Conservation (phyloP, 345 rosid genomes). For the Balakata baccata region DNA sequence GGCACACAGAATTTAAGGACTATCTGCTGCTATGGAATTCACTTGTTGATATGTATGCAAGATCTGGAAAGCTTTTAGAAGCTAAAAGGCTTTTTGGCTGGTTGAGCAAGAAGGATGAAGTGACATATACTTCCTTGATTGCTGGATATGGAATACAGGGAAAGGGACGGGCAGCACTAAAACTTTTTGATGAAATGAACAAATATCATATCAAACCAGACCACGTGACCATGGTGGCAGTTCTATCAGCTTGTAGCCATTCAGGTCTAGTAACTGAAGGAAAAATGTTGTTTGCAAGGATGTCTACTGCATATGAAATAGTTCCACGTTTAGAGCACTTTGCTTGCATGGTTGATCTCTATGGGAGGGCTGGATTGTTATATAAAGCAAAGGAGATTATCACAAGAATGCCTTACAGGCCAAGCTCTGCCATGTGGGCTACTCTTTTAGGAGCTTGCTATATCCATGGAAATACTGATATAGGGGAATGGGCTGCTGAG, state of each 20-base stretch:
- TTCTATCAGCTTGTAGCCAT: constrained; percentile 83
- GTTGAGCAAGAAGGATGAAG: constrained; percentile 58
- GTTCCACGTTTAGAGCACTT: constrained; percentile 56
- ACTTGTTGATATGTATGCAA: constrained; percentile 76
- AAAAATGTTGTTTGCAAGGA: constrained; percentile 44
- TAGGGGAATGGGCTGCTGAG: constrained; percentile 83
- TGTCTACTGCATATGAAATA: constrained; percentile 43
- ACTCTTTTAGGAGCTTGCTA: constrained; percentile 67
- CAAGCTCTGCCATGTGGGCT: constrained; percentile 65
- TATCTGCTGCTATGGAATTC: constrained; percentile 59
- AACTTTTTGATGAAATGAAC: constrained; percentile 59
- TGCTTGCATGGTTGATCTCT: constrained; percentile 76
- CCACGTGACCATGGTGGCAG: constrained; percentile 72
- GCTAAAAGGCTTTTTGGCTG: constrained; percentile 53
- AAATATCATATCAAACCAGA: constrained; percentile 53
- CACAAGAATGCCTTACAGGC: constrained; percentile 48
- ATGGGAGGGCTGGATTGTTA: constrained; percentile 69
- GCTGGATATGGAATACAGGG: constrained; percentile 74
- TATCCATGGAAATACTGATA: constrained; percentile 48
- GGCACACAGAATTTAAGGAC: constrained; percentile 43
- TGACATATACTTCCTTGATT: constrained; percentile 79
- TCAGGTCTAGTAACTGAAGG: constrained; percentile 65
- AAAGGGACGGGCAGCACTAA: constrained; percentile 48
- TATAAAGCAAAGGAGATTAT: constrained; percentile 49
- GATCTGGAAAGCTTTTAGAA: constrained; percentile 56